These are phyloP conservation scores for Papiliotrema nemorosa DNA, from an alignment of 1,284 basidiomycete genomes.

Conservation along the genomic window DNA sequence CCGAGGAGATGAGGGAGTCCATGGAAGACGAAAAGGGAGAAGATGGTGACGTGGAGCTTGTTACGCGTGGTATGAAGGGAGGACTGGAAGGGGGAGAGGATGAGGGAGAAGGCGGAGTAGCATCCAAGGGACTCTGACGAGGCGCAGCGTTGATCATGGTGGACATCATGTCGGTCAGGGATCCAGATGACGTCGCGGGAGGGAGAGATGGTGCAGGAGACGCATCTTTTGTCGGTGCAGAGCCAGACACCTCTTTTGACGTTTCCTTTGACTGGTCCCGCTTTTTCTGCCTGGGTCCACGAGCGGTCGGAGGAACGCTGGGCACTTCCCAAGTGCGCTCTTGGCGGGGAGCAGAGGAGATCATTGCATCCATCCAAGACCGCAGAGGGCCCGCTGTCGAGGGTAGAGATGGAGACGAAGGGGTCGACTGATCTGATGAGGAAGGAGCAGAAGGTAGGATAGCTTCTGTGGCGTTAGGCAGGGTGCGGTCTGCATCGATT, in stretches of 20 bases:
- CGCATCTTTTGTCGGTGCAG: no score
- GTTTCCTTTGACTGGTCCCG: not conserved
- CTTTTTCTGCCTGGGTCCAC: not conserved
- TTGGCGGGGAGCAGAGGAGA: not conserved
- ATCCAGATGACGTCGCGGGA: not conserved
- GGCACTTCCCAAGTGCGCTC: no score
- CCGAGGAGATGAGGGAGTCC: constrained; percentile 8
- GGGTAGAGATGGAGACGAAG: not conserved
- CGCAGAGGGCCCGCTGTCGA: not conserved
- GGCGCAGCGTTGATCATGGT: constrained; percentile 1
- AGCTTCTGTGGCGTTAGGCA: no score
- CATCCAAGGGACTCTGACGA: not conserved
- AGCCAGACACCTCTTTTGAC: no score
- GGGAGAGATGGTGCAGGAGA: no score
- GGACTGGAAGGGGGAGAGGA: not conserved
- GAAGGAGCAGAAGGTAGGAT: not conserved
- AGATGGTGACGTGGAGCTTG: no score
- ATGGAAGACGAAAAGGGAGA: not conserved
- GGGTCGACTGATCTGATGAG: not conserved
- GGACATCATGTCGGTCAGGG: not conserved
- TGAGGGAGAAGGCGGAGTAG: not conserved
- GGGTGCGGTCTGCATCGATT: no score
- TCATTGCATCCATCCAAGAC: constrained; percentile 1
- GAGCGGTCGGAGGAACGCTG: not conserved
- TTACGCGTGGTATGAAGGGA: not conserved